Conservation (phyloP, 225 moss, liverwort and hornwort genomes). For the Pseudisothecium myosuroides region DNA sequence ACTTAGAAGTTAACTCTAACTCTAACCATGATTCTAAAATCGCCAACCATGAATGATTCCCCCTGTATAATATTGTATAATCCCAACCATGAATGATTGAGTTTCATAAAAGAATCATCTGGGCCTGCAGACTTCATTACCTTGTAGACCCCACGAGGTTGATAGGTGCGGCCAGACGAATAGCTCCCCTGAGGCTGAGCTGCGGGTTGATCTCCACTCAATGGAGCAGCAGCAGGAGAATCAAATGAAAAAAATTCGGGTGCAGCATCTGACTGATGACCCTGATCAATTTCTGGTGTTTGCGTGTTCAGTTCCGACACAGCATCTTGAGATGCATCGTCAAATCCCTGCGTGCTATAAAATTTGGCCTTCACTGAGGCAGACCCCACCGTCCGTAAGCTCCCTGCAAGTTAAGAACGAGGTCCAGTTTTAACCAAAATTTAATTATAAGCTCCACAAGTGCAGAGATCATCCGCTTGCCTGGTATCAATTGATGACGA, state of each 20-base stretch:
- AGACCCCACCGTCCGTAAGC: constrained; percentile 17
- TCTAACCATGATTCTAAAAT: not conserved
- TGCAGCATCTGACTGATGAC: not conserved
- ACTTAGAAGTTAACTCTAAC: not conserved
- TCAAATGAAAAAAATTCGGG: constrained; percentile 33
- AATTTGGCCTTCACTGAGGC: not conserved
- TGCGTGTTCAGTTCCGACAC: not conserved
- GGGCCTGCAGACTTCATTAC: not conserved
- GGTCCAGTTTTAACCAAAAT: not conserved
- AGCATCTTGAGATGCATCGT: not conserved
- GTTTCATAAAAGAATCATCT: not conserved
- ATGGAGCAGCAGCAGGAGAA: not conserved
- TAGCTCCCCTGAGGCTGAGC: not conserved
- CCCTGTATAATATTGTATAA: not conserved
- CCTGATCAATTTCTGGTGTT: not conserved
- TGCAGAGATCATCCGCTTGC: not conserved
- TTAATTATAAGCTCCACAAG: not conserved
- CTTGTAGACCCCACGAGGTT: constrained; percentile 49
- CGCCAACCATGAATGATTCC: not conserved
- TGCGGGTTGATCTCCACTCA: not conserved
- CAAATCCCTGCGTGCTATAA: constrained; percentile 24
- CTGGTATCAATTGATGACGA: not conserved
- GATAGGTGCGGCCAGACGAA: not conserved
- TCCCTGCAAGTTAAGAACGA: constrained; percentile 3
- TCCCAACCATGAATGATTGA: not conserved